Evolutionary conservation across 169 alveolate genomes (phyloP), one percentile per base, ranked within the genome.

Genomic region (Cryptosporidium bovis): DNA sequence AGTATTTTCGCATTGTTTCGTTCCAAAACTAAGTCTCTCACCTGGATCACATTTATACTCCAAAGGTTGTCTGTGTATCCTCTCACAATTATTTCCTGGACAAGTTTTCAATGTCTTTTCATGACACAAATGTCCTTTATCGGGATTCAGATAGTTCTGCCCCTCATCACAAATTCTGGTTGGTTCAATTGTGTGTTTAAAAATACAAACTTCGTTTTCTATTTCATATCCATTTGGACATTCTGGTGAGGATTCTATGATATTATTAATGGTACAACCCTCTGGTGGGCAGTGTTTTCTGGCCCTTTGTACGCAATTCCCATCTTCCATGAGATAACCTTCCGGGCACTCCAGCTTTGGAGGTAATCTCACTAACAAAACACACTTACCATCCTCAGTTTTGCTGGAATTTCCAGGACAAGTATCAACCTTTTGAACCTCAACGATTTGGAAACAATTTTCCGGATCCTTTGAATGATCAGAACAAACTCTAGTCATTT

Each of bases 331-430:
- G 10, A 18, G n/a, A 27, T 60, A 77, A 16, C 71, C 85, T 8
- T 77, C 85, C 27, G 18, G 40, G 34, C 85, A 77, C 20, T 40
- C 51, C n/a, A 77, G 62, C 15, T 56, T 53, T 24, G 85, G 85
- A 20, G 64, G 58, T 77, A 58, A 27, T 60, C 71, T 55, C 16
- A 18, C 5, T 33, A 77, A 27, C 36, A 60, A 44, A 12, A 60
- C 64, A 77, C 85, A 77, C 27, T 77, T 77, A 16, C 51, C 51
- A 44, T 77, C 85, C 12, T 62, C 71, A 16, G 71, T 77, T 27
- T 40, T 58, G 44, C 46, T 58, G 2, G 55, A 77, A 10, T 64
- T 71, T 7, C 31, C 34, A 8, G 85, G 65, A 60, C 85, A 77
- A 40, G 13, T 18, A 2, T 56, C 33, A 18, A 77, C 64, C 50